Conservation (phyloP, 1,284 basidiomycete species). For the Calocybe gambosa region DNA sequence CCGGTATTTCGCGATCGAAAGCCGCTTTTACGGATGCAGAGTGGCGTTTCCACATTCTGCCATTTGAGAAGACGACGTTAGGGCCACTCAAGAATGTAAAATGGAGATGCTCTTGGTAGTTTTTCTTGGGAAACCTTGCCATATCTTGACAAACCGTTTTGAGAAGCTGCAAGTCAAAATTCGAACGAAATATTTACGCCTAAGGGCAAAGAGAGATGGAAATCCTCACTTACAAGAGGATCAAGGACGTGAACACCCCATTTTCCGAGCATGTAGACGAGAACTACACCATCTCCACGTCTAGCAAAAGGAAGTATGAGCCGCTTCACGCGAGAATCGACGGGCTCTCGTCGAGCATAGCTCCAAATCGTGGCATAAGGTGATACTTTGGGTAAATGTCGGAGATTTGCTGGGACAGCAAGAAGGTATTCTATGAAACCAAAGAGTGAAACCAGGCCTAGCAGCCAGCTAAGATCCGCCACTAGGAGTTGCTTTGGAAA, state of each 20-base stretch:
- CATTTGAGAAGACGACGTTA: conserved; percentile 24
- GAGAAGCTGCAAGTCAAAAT: conserved; percentile 13
- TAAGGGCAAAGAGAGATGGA: background rate
- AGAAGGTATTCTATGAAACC: conserved; percentile 12
- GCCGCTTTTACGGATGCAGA: conserved; percentile 21
- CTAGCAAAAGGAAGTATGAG: conserved; percentile 19
- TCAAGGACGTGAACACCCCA: conserved; percentile 23
- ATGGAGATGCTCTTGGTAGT: conserved; percentile 21
- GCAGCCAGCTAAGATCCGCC: conserved; percentile 8
- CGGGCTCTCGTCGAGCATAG: conserved; percentile 19
- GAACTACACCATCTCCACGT: conserved; percentile 19
- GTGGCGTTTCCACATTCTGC: conserved; percentile 21
- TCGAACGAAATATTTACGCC: background rate
- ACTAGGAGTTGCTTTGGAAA: conserved; percentile 3
- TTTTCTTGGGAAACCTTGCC: conserved; percentile 19
- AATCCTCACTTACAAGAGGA: conserved; percentile 13
- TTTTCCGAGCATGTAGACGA: conserved; percentile 22
- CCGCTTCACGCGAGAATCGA: conserved; percentile 17
- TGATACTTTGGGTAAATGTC: conserved; percentile 20
- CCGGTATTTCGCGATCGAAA: conserved; percentile 20
- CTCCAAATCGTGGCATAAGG: conserved; percentile 21
- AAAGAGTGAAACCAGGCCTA: conserved; percentile 2
- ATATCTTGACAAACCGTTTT: conserved; percentile 19
- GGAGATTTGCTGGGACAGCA: conserved; percentile 17
- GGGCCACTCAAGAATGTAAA: conserved; percentile 20